These are phyloP conservation scores for Rhexocercosporidium sp. DNA, from an alignment of 2,329 filamentous ascomycete genomes.

Conservation along the genomic window DNA sequence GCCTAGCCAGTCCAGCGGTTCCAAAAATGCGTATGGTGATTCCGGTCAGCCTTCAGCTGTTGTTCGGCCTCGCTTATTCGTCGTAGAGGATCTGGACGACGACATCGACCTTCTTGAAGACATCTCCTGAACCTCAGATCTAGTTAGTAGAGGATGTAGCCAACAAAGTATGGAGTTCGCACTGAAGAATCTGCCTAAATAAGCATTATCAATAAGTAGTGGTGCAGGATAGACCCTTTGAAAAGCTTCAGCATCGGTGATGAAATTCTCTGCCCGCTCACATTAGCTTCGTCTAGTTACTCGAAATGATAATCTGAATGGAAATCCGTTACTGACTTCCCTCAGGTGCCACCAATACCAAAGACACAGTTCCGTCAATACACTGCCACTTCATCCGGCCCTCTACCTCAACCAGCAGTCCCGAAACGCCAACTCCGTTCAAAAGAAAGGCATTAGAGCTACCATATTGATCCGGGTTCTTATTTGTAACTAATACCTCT, in stretches of 20 bases:
- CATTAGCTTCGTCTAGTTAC: not conserved
- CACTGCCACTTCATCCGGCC: conserved; percentile 10
- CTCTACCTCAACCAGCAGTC: not conserved
- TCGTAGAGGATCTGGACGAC: not conserved
- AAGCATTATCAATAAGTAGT: not conserved
- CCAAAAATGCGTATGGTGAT: not conserved
- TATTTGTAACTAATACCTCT: not conserved
- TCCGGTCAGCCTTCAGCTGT: not conserved
- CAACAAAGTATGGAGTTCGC: not conserved
- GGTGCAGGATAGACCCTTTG: not conserved
- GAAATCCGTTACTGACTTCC: not conserved
- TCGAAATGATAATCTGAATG: not conserved
- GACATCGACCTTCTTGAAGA: conserved; percentile 4
- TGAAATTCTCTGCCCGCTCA: not conserved
- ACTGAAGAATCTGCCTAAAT: not conserved
- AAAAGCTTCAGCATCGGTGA: not conserved
- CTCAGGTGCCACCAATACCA: conserved; percentile 1
- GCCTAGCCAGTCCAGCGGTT: not conserved
- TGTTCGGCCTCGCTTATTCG: not conserved
- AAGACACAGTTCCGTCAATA: not conserved
- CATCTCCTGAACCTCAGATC: not conserved
- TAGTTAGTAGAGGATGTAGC: not conserved
- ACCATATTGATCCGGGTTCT: conserved; percentile 5
- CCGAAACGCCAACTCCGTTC: not conserved
- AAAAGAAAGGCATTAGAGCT: not conserved